Conservation (phyloP, 768 basidiomycete species). For the Russula earlei region DNA sequence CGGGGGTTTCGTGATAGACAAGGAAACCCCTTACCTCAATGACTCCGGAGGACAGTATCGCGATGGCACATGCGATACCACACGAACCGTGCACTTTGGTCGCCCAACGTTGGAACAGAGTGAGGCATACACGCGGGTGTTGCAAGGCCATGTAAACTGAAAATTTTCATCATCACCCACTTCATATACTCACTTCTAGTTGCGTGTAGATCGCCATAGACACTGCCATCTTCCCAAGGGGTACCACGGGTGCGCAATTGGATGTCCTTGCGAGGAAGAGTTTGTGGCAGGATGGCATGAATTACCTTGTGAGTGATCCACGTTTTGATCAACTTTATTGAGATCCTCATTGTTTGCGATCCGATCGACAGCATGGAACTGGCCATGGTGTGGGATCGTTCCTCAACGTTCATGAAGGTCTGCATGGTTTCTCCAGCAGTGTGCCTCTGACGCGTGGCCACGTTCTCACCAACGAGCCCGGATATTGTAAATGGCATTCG, state of each 20-base stretch:
- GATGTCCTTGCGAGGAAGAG: conserved; percentile 87
- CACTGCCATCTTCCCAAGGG: conserved; percentile 81
- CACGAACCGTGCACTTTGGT: conserved; percentile 78
- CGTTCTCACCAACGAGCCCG: conserved; percentile 91
- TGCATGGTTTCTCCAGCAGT: conserved; percentile 64
- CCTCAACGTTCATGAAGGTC: conserved; percentile 78
- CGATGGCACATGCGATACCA: conserved; percentile 86
- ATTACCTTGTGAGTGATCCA: conserved; percentile 51
- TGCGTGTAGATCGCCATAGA: conserved; percentile 76
- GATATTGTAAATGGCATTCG: conserved; percentile 58
- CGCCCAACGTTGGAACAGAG: conserved; percentile 77
- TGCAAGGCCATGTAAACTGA: conserved; percentile 86
- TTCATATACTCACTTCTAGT: conserved; percentile 18
- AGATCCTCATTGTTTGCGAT: conserved; percentile 1
- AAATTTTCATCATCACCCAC: conserved; percentile 19
- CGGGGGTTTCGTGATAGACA: conserved; percentile 63
- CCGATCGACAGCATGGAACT: conserved; percentile 61
- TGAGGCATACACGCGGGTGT: conserved; percentile 87
- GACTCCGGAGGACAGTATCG: conserved; percentile 88
- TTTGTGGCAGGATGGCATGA: conserved; percentile 78
- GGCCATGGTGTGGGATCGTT: conserved; percentile 88
- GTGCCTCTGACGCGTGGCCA: conserved; percentile 75
- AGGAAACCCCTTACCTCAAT: conserved; percentile 79
- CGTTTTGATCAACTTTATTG: background rate
- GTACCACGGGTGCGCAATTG: conserved; percentile 72